Evolutionary conservation across 768 basidiomycete species (phyloP).

Genomic region (Sutorius australiensis): DNA sequence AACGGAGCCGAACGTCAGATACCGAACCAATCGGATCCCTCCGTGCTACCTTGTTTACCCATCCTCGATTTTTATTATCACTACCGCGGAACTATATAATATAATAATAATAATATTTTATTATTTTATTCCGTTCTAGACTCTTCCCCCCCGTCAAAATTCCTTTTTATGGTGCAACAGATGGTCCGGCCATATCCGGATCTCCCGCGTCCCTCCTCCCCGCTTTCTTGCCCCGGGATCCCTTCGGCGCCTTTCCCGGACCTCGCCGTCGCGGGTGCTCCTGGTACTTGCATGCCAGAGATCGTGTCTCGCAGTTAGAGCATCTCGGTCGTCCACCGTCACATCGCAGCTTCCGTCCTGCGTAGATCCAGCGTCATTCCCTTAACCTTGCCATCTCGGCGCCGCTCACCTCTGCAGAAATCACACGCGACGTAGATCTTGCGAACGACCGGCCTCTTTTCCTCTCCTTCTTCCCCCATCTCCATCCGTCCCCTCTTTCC

Average conservation of each 20-base stretch:
- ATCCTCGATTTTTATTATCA: slow-evolving; percentile 12
- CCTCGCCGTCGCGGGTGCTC: slow-evolving; percentile 56
- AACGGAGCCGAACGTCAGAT: slow-evolving; percentile 44
- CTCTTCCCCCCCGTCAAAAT: slow-evolving; percentile 7
- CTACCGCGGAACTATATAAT: slow-evolving; percentile 30
- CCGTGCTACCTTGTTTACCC: slow-evolving; percentile 6
- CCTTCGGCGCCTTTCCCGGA: slow-evolving; percentile 71
- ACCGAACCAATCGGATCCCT: slow-evolving; percentile 65
- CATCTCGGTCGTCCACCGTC: slow-evolving; percentile 64
- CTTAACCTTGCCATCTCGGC: background rate
- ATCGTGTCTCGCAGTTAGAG: slow-evolving; percentile 56
- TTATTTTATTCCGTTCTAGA: slow-evolving; percentile 17
- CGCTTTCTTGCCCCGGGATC: slow-evolving; percentile 45
- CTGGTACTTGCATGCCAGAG: slow-evolving; percentile 51
- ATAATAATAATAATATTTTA: slow-evolving; percentile 19
- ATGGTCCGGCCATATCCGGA: slow-evolving; percentile 28
- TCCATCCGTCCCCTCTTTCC: slow-evolving; percentile 19
- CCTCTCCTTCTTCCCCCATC: slow-evolving; percentile 15
- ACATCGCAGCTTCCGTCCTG: slow-evolving; percentile 74
- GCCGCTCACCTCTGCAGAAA: slow-evolving; percentile 66
- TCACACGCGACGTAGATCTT: slow-evolving; percentile 59
- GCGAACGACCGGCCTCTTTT: slow-evolving; percentile 20
- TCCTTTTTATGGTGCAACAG: slow-evolving; percentile 23
- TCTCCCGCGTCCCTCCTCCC: slow-evolving; percentile 24
- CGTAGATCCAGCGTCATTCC: background rate